Evolutionary conservation across 768 basidiomycete species (phyloP), one percentile per base, ranked within the genome.

Genomic region (Suillus lakei): DNA sequence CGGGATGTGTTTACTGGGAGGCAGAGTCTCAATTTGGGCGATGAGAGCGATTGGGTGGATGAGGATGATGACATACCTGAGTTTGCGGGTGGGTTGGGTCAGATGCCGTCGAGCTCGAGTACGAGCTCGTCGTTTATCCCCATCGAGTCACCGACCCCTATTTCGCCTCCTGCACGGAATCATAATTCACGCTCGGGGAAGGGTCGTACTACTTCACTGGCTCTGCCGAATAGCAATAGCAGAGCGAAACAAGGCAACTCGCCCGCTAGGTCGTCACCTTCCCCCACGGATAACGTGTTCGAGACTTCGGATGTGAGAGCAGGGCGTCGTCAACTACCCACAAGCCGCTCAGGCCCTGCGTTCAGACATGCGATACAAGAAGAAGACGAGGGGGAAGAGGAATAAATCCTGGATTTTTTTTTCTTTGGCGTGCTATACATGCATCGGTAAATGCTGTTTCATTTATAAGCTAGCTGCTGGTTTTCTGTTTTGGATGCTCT

Each of bases 21-120:
- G 66, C 84, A 82, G 66, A 85, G 89, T 46, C 67, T 85, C 50
- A 85, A 71, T 69, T 74, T 84, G 60, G 90, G 91, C 9, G 93
- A 93, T 70, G 93, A 95, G 70, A 90, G 89, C 54, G 92, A 94
- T 68, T 95, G 93, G 93, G 90, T 93, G 16, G 93, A 95, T 70
- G 91, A 93, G 70, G 93, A 95, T 48, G 93, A 94, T 8, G 91
- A 93, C 69, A 77, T 77, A 23, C 79, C 88, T 9, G 81, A 86
- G 30, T 94, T 92, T 78, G 89, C 87, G 16, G 92, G 92, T 55
- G 93, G 93, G 6, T 75, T 95, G 36, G 93, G 93, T 0, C 93
- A 95, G 46, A 75, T 76, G 67, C 73, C 76, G 12, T 68, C 73
- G 48, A 71, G 73, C 21, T 70, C 75, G 30, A 65, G 68, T 41